Evolutionary conservation across 345 rosid genomes (phyloP).

Genomic region (Populus simonii): DNA sequence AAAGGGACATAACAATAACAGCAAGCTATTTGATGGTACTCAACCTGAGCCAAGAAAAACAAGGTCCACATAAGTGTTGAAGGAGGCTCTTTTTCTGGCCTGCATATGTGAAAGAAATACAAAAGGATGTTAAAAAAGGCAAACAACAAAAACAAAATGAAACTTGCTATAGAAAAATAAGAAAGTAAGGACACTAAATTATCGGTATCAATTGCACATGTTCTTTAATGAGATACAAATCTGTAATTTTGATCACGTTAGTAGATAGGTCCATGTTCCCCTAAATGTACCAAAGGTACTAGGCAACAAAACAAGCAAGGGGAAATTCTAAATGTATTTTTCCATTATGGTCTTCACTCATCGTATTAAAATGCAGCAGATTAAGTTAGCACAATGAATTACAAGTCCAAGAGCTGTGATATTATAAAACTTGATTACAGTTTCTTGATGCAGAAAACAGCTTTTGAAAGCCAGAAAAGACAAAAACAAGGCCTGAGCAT

Average conservation of each 20-base stretch:
- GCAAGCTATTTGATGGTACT: not conserved
- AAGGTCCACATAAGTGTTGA: slow-evolving; percentile 90
- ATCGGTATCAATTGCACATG: not conserved
- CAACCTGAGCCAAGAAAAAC: slow-evolving; percentile 96
- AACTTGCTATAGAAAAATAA: not conserved
- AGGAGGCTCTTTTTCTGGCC: slow-evolving; percentile 87
- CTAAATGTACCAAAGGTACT: not conserved
- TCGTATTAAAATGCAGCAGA: not conserved
- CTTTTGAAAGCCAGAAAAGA: not conserved
- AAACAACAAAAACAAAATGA: not conserved
- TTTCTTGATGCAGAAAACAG: not conserved
- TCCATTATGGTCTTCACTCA: not conserved
- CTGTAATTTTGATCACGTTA: not conserved
- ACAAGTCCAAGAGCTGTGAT: not conserved
- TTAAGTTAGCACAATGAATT: not conserved
- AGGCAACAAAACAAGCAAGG: not conserved
- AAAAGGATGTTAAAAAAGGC: slow-evolving; percentile 7
- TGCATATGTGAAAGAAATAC: slow-evolving; percentile 34
- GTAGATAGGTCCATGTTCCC: not conserved
- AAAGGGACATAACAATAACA: slow-evolving; percentile 8
- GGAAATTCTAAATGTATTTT: not conserved
- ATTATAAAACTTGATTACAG: not conserved
- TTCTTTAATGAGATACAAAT: not conserved
- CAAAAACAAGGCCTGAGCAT: not conserved
- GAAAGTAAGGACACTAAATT: not conserved